These are phyloP conservation scores for Aspergillus aculeatinus DNA, from an alignment of 2,329 filamentous ascomycete genomes.

Conservation along the genomic window DNA sequence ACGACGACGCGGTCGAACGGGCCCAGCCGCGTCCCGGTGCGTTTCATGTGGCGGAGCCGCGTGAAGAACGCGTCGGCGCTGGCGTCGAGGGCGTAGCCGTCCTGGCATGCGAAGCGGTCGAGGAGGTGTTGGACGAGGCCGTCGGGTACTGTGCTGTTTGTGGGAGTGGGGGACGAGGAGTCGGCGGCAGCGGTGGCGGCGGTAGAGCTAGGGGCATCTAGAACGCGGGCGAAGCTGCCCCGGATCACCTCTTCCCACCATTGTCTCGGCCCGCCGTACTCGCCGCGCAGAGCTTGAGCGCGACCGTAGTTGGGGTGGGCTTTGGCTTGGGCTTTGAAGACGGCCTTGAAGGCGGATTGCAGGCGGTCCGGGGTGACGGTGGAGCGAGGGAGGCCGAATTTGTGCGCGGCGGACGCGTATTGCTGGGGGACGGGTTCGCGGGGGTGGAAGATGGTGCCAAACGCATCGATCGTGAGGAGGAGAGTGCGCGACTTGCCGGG, in stretches of 20 bases:
- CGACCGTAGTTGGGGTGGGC: slow-evolving; percentile 47
- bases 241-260: slow-evolving; percentile 49
- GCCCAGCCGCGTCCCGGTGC: slow-evolving; percentile 1
- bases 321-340: slow-evolving; percentile 32
- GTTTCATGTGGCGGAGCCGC: slow-evolving; percentile 25
- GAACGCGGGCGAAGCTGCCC: slow-evolving; percentile 33
- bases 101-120: slow-evolving; percentile 39
- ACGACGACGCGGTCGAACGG: slow-evolving; percentile 39
- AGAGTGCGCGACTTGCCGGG: slow-evolving; percentile 25
- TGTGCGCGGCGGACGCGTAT: slow-evolving; percentile 41
- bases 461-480: slow-evolving; percentile 48
- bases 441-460: slow-evolving; percentile 47
- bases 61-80: slow-evolving; percentile 42
- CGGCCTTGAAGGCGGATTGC: slow-evolving; percentile 38
- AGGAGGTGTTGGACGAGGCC: slow-evolving; percentile 37
- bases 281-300: slow-evolving; percentile 33
- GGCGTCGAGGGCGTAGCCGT: slow-evolving; percentile 43
- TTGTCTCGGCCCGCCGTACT: slow-evolving; percentile 39
- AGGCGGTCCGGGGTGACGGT: slow-evolving; percentile 28
- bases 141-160: slow-evolving; percentile 28
- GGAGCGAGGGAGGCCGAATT: slow-evolving; percentile 34
- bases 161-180: slow-evolving; percentile 1
- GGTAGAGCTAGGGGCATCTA: background rate
- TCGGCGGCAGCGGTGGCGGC: slow-evolving; percentile 4
- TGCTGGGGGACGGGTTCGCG: slow-evolving; percentile 39